Base-by-base conservation (phyloP, 2,329 filamentous ascomycete species). In the Aureobasidium uvarum region DNA sequence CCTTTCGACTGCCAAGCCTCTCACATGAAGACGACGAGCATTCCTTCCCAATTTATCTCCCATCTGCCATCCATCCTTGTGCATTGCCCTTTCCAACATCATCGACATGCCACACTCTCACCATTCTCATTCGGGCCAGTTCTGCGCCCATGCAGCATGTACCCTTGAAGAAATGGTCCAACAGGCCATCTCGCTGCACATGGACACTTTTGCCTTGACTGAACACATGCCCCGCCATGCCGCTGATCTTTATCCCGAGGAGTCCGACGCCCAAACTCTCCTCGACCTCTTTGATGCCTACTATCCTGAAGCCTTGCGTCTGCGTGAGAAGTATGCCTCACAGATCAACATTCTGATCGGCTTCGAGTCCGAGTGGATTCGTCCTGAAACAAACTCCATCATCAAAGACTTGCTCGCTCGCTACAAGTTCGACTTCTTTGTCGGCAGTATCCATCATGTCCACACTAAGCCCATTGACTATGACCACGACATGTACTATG, bases 71-170 rank as follows among this genome's bases (percentile, higher is more conserved):
- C 20, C 16, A 10, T 23, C 14, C 16, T 13, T 36, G 33, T 41
- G n/a, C 38, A 20, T 10, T 39, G 25, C 23, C 3, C 28, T 16
- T 36, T 50, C 28, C 13, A 39, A 20, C 60, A 14, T 59, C 25
- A 98, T 98, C 25, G 58, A 28, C 62, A 62, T 98, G 95, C 93
- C 94, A 1, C 96, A 96, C 80, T 96, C 95, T 5, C 96, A 98
- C 82, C 95, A 99, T 78, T 96, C 92, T 74, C 95, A 99, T 80
- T 98, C 95, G 43, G 95, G 95, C 69, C 91, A 99, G 76, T 99
- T 99, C 81, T 99, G 95, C 80, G 88, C 88, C 11, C 95, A 99
- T 80, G 95, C 95, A 59, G 87, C 89, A 74, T 87, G 96, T 75
- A 84, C 86, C 23, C 85, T 99, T 11, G 94, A 98, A 76, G 88